phyloP scores from a whole-genome alignment of 2,329 filamentous ascomycete species.

The Ceratocystis colombiana region DNA sequence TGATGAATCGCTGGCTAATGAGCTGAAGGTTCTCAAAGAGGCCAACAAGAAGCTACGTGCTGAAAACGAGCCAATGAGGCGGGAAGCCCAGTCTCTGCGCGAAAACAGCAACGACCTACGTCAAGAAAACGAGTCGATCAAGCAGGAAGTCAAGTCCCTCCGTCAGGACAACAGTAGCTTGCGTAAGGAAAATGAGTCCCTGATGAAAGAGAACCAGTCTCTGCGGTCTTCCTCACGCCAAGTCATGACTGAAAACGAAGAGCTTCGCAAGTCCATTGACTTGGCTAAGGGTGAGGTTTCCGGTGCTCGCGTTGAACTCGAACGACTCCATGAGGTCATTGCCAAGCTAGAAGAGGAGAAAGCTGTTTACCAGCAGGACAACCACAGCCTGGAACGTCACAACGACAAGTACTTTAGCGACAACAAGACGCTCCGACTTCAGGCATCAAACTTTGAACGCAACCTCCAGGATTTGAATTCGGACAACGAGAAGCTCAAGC shows the following conservation, averaged over 20 bases:
- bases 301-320: slow-evolving; percentile 35
- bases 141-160: slow-evolving; percentile 36
- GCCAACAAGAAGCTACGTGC: slow-evolving; percentile 26
- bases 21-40: slow-evolving; percentile 36
- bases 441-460: slow-evolving; percentile 42
- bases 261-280: slow-evolving; percentile 37
- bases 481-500: slow-evolving; percentile 40
- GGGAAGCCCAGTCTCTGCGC: slow-evolving; percentile 37
- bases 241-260: slow-evolving; percentile 38
- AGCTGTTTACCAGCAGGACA: slow-evolving; percentile 40
- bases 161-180: slow-evolving; percentile 37
- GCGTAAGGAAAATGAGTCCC: slow-evolving; percentile 37
- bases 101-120: slow-evolving; percentile 36
- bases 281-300: slow-evolving; percentile 37
- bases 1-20: slow-evolving; percentile 36
- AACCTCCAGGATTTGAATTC: slow-evolving; percentile 39
- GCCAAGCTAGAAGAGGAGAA: slow-evolving; percentile 38
- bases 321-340: slow-evolving; percentile 35
- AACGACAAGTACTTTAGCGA: slow-evolving; percentile 47
- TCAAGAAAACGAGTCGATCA: slow-evolving; percentile 33
- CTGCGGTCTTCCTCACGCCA: slow-evolving; percentile 36
- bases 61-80: slow-evolving; percentile 32
- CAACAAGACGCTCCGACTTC: slow-evolving; percentile 41
- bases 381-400: slow-evolving; percentile 43
- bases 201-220: slow-evolving; percentile 39